Evolutionary conservation across 1,284 basidiomycete species (phyloP), one percentile per base, ranked within the genome.

Genomic region (Tremellales sp.): DNA sequence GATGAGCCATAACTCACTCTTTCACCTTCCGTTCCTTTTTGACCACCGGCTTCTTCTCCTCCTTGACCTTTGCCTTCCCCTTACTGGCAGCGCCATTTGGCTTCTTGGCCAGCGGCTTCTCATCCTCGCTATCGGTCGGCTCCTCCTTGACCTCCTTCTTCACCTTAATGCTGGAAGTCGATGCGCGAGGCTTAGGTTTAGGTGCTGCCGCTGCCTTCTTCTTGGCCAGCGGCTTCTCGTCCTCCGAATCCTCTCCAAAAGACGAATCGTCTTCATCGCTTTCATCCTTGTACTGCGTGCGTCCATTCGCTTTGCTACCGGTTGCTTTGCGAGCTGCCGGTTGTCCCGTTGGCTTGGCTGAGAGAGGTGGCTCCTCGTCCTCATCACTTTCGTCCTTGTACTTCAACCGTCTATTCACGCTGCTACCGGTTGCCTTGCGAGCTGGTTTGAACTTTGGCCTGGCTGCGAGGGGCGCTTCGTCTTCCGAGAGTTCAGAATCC

Each of bases 181-280:
- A 43, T 12, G 42, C 48, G 33, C 49, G 40, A 15, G 50, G 2
- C 47, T 40, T 2, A n/a, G n/a, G n/a, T n/a, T n/a, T n/a, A n/a
- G 57, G 48, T 42, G 56, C 54, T 7, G 58, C 33, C 5, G 29
- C 53, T 19, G 41, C 47, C 49, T 53, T 60, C 54, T 76, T 75
- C 36, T 75, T 70, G n/a, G 78, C 80, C 39, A 86, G 78, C 11
- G 84, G 81, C 62, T 77, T 76, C 65, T 87, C 84, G 64, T 86
- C 84, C 72, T 86, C 85, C 11, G 58, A 61, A 12, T 45, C 49
- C 19, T 44, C 79, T 84, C 86, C 75, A 29, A 81, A 82, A 51
- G 43, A 45, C 40, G 77, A 56, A 11, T 60, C 60, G 15, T 49
- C 46, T 11, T 52, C 45, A 33, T 65, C 55, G 42, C 48, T 52